phyloP scores from a whole-genome alignment of 805 yeast genomes.

The Kuraishia hungarica region DNA sequence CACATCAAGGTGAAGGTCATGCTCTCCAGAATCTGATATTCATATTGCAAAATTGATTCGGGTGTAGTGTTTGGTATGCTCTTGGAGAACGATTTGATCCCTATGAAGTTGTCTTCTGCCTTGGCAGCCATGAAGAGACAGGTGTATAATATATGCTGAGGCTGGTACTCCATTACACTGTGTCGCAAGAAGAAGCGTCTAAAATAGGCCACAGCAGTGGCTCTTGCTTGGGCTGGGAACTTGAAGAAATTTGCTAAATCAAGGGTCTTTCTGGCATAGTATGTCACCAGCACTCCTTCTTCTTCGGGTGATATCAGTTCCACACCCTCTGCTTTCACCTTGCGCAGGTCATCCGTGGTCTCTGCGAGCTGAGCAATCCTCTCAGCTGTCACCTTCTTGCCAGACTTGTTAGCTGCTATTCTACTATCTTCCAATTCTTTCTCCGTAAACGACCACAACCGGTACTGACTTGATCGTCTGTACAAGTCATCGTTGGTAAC shows the following conservation, averaged over 20 bases:
- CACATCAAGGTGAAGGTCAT: constrained; percentile 73
- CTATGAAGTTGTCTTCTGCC: constrained; percentile 82
- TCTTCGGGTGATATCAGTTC: constrained; percentile 45
- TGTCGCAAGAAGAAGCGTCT: constrained; percentile 72
- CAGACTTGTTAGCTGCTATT: constrained; percentile 44
- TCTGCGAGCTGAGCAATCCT: constrained; percentile 13
- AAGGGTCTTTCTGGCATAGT: constrained; percentile 64
- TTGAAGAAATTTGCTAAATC: constrained; percentile 65
- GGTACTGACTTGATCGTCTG: constrained; percentile 77
- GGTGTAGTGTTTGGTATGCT: constrained; percentile 62
- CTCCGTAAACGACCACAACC: constrained; percentile 75
- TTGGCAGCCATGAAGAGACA: constrained; percentile 89
- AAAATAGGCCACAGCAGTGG: constrained; percentile 81
- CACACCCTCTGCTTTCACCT: constrained; percentile 10
- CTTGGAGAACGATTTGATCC: constrained; percentile 71
- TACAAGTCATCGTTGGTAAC: constrained; percentile 80
- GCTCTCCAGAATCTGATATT: constrained; percentile 66
- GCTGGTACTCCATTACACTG: constrained; percentile 83
- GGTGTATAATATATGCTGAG: constrained; percentile 70
- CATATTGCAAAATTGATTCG: constrained; percentile 63
- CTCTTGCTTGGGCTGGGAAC: constrained; percentile 80
- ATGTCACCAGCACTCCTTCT: constrained; percentile 58
- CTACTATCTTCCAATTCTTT: constrained; percentile 46
- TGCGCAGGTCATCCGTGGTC: constrained; percentile 10
- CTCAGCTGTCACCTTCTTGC: constrained; percentile 28